These are phyloP conservation scores for Kwoniella heveanensis DNA, from an alignment of 768 basidiomycete species.

Conservation along the genomic window DNA sequence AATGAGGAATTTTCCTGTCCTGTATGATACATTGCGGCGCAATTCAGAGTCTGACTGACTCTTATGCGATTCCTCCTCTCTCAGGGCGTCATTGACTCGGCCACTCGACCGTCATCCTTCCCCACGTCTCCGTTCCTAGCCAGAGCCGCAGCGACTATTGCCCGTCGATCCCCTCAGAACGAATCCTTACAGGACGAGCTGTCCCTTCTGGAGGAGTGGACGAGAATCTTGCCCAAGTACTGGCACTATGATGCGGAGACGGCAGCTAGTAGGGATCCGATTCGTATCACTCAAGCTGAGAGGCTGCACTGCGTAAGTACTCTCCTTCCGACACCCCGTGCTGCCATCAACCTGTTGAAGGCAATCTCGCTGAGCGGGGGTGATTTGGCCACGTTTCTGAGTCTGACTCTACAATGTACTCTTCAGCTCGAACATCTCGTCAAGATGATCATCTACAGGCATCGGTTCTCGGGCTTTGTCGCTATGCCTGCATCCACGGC, in stretches of 20 bases:
- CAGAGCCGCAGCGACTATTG: constrained; percentile 70
- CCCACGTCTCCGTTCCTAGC: constrained; percentile 76
- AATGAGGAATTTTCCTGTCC: too few relatives aligned
- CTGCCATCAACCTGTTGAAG: too few relatives aligned
- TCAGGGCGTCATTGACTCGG: constrained; percentile 68
- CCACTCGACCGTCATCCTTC: constrained; percentile 68
- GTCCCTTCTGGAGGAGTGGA: constrained; percentile 75
- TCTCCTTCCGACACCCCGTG: neutral
- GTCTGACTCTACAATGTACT: neutral
- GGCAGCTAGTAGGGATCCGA: constrained; percentile 78
- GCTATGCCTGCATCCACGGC: constrained; percentile 58
- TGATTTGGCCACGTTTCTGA: too few relatives aligned
- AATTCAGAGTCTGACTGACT: too few relatives aligned
- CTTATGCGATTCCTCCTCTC: neutral
- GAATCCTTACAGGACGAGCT: constrained; percentile 67
- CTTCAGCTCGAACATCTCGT: constrained; percentile 73
- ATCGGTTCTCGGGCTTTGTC: constrained; percentile 63
- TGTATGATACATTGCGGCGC: too few relatives aligned
- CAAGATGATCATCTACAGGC: constrained; percentile 82
- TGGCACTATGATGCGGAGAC: constrained; percentile 83
- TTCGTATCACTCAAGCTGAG: constrained; percentile 84
- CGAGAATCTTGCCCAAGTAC: constrained; percentile 68
- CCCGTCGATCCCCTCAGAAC: constrained; percentile 58
- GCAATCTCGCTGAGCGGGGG: too few relatives aligned
- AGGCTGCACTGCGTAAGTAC: constrained; percentile 67